These are phyloP conservation scores for Spathaspora girioi DNA, from an alignment of 805 yeast genomes.

Conservation along the genomic window DNA sequence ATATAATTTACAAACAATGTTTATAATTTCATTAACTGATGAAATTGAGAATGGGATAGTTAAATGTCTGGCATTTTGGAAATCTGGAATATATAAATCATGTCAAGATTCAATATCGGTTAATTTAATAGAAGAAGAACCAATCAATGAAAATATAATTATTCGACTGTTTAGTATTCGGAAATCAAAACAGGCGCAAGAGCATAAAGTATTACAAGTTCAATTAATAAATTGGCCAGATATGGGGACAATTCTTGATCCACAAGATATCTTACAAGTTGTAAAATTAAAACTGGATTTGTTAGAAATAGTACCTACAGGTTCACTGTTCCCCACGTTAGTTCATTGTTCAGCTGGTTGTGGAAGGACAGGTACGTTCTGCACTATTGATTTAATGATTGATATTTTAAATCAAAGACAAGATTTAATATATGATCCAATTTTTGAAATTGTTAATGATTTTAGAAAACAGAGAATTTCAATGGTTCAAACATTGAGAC, in stretches of 20 bases:
- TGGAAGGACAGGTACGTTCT: constrained; percentile 86
- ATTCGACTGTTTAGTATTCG: constrained; percentile 46
- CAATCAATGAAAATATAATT: constrained; percentile 14
- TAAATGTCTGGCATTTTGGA: constrained; percentile 82
- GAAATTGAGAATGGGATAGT: constrained; percentile 72
- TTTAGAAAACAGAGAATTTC: constrained; percentile 51
- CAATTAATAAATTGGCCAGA: constrained; percentile 85
- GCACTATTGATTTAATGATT: constrained; percentile 33
- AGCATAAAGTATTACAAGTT: constrained; percentile 58
- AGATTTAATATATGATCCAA: constrained; percentile 31
- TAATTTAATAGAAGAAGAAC: constrained; percentile 18
- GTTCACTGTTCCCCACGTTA: constrained; percentile 46
- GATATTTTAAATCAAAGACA: constrained; percentile 12
- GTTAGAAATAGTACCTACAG: constrained; percentile 4
- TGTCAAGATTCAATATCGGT: constrained; percentile 22
- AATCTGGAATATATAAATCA: constrained; percentile 47
- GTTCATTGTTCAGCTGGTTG: constrained; percentile 97
- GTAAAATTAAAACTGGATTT: constrained; percentile 28
- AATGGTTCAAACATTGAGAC: constrained; percentile 58
- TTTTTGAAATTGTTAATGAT: constrained; percentile 43
- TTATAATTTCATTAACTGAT: constrained; percentile 73
- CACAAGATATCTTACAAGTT: constrained; percentile 51
- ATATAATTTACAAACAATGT: constrained; percentile 55
- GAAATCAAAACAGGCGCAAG: constrained; percentile 6
- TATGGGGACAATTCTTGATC: constrained; percentile 58